These are phyloP conservation scores for Melaleuca alternifolia DNA, from an alignment of 345 rosid genomes.

Conservation along the genomic window DNA sequence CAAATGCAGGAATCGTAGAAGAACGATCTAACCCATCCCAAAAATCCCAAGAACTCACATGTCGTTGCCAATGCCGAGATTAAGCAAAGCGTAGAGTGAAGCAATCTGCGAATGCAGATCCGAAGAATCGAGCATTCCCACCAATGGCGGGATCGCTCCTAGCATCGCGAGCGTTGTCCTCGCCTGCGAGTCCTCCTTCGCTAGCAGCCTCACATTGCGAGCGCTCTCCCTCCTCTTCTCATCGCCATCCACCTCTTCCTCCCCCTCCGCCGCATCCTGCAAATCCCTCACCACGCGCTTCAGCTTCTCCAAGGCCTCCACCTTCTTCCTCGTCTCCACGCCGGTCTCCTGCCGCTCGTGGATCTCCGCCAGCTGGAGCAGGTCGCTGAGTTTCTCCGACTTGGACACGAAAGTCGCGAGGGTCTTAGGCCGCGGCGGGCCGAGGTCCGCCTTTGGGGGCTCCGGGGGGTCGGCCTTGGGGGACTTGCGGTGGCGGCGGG, in stretches of 20 bases:
- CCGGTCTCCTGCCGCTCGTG: conserved; percentile 37
- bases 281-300: conserved; percentile 59
- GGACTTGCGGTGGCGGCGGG: background rate
- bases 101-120: conserved; percentile 48
- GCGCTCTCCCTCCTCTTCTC: conserved; percentile 39
- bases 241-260: background rate
- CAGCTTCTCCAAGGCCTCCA: conserved; percentile 53
- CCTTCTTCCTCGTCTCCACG: conserved; percentile 55
- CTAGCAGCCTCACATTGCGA: conserved; percentile 45
- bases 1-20: background rate
- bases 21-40: background rate
- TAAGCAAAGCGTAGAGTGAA: conserved; percentile 79
- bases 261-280: conserved; percentile 17
- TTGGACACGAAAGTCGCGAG: conserved; percentile 4
- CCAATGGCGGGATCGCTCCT: conserved; percentile 85
- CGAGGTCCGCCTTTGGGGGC: background rate
- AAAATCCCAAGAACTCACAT: conserved; percentile 31
- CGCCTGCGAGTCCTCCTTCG: conserved; percentile 64
- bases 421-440: background rate
- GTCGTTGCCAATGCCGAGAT: conserved; percentile 89
- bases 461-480: background rate
- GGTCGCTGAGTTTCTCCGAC: conserved; percentile 82
- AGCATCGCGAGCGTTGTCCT: conserved; percentile 85
- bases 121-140: conserved; percentile 65
- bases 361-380: conserved; percentile 58